A percentile compares a stretch with the other conserved stretches of the same genome.
Conservation (phyloP, 2,329 filamentous ascomycete species). For the Coleophoma crateriformis region DNA sequence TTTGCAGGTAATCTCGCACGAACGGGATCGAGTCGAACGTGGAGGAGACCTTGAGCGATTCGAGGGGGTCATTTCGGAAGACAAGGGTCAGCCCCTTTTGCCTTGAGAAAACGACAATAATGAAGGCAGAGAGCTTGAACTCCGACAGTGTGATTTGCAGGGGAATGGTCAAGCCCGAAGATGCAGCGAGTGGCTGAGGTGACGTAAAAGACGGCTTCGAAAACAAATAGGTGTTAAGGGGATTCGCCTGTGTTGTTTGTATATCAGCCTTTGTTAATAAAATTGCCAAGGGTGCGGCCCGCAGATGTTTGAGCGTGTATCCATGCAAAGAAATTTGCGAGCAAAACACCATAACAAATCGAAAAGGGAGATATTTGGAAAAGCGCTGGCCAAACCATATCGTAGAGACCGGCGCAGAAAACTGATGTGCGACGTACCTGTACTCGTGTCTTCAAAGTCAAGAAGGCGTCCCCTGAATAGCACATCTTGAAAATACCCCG, state of each 20-base stretch:
- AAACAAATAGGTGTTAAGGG: conserved; percentile 89
- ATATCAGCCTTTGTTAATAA: conserved; percentile 42
- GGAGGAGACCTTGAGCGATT: conserved; percentile 96
- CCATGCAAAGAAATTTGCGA: conserved; percentile 24
- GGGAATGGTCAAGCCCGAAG: conserved; percentile 92
- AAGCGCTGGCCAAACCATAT: neutral
- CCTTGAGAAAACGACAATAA: conserved; percentile 95
- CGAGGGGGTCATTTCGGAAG: conserved; percentile 95
- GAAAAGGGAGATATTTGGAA: conserved; percentile 3
- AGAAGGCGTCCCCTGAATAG: conserved; percentile 89
- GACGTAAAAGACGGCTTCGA: conserved; percentile 91
- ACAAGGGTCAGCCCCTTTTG: conserved; percentile 96
- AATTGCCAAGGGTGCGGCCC: conserved; percentile 10
- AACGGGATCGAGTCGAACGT: conserved; percentile 99
- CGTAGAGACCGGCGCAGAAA: neutral
- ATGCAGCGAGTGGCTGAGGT: conserved; percentile 83
- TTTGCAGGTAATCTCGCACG: conserved; percentile 92
- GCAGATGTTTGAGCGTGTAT: conserved; percentile 18
- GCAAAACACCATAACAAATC: conserved; percentile 2
- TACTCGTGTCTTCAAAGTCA: conserved; percentile 92
- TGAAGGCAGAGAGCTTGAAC: conserved; percentile 92
- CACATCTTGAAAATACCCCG: conserved; percentile 99
- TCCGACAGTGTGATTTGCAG: conserved; percentile 94
- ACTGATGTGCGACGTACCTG: conserved; percentile 54
- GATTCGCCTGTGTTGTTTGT: conserved; percentile 67